phyloP scores from a whole-genome alignment of 345 rosid genomes.

The Balakata baccata region DNA sequence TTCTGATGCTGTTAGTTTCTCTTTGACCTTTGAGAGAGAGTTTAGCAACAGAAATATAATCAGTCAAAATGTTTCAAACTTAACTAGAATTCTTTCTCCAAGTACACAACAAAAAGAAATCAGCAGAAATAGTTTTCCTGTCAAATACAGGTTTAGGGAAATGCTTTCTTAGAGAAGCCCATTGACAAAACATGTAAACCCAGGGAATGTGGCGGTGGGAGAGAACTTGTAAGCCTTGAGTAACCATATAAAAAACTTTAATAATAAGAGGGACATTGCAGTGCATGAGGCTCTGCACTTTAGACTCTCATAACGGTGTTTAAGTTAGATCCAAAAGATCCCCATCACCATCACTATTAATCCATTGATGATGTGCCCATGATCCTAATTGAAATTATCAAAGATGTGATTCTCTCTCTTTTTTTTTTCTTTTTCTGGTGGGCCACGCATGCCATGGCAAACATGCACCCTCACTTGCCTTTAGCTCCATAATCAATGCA shows the following conservation, averaged over 20 bases:
- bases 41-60: neutral
- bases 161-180: neutral
- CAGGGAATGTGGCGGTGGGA: neutral
- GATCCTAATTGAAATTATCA: no score
- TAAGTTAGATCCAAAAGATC: constrained; percentile 7
- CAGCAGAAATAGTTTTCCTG: neutral
- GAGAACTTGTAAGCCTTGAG: neutral
- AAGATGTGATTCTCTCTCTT: no score
- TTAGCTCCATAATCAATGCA: no score
- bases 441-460: no score
- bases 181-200: neutral
- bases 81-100: neutral
- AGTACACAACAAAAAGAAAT: no score
- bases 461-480: no score
- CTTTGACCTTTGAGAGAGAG: constrained; percentile 50
- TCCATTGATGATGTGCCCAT: no score
- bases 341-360: no score
- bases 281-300: neutral
- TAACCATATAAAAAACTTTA: neutral
- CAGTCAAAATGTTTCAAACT: neutral
- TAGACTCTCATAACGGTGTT: neutral
- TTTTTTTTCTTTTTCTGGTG: no score
- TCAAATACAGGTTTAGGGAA: neutral
- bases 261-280: neutral
- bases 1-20: constrained; percentile 66